Conservation (phyloP, 148 eudicot species). For the Camellia japonica region DNA sequence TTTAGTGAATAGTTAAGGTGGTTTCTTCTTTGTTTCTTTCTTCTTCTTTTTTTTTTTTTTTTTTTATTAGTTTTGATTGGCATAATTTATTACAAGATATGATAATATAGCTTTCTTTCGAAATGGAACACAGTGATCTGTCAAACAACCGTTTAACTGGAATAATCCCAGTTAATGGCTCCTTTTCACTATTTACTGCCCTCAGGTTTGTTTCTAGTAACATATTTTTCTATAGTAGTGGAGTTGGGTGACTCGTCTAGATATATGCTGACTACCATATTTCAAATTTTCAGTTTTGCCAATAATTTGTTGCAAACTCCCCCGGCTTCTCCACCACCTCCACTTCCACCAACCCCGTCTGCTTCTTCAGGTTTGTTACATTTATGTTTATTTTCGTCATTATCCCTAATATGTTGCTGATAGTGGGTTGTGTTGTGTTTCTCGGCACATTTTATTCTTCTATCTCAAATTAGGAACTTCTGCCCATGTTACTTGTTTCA, state of each 20-base stretch:
- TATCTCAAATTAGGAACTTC: not conserved
- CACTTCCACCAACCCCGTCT: slow-evolving; percentile 36
- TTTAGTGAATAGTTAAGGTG: not conserved
- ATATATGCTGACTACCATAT: slow-evolving; percentile 17
- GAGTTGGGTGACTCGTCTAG: not conserved
- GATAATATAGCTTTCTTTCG: not conserved
- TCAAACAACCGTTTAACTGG: slow-evolving; percentile 60
- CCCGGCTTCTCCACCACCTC: slow-evolving; percentile 38
- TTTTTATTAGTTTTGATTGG: not conserved
- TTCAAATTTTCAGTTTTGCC: slow-evolving; percentile 46
- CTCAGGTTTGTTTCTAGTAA: slow-evolving; percentile 48
- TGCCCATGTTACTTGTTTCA: not conserved
- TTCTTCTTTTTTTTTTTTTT: not conserved
- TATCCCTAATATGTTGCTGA: not conserved
- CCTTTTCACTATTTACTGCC: slow-evolving; percentile 65
- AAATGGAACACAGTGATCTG: slow-evolving; percentile 58
- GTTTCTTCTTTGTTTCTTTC: not conserved
- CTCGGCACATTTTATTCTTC: not conserved
- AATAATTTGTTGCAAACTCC: slow-evolving; percentile 41
- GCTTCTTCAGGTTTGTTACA: slow-evolving; percentile 43
- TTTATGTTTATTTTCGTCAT: not conserved
- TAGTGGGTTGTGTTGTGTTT: not conserved
- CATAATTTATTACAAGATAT: not conserved
- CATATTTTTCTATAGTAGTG: not conserved
- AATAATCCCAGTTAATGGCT: slow-evolving; percentile 61